Conservation (phyloP, 2,329 filamentous ascomycete species). For the Fusarium palustre region DNA sequence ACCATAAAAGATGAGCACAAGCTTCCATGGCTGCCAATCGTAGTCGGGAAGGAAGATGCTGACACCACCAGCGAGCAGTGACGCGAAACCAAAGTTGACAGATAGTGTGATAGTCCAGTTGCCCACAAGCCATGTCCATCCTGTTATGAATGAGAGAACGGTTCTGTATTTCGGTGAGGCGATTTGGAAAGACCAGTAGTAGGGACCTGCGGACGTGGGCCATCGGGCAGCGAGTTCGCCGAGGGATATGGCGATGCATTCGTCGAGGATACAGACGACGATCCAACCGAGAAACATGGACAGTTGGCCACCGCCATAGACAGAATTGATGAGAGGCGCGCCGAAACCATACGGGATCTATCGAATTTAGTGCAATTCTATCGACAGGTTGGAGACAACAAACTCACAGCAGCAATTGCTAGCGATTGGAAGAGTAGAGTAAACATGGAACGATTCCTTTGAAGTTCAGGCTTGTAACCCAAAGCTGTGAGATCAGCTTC, state of each 20-base stretch:
- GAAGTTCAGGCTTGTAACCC: conserved; percentile 59
- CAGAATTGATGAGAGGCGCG: conserved; percentile 39
- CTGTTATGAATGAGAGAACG: conserved; percentile 76
- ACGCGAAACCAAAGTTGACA: conserved; percentile 75
- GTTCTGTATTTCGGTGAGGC: conserved; percentile 70
- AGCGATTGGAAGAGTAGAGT: conserved; percentile 47
- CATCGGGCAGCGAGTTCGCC: conserved; percentile 78
- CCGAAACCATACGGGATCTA: conserved; percentile 47
- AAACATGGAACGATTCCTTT: conserved; percentile 46
- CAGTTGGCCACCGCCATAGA: conserved; percentile 44
- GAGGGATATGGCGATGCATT: conserved; percentile 76
- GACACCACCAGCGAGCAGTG: conserved; percentile 75
- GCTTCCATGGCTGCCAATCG: conserved; percentile 72
- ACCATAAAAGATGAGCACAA: conserved; percentile 78
- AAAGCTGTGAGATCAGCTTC: conserved; percentile 53
- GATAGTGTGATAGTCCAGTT: conserved; percentile 78
- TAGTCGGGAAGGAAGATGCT: conserved; percentile 71
- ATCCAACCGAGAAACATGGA: conserved; percentile 77
- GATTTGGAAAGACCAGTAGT: conserved; percentile 79
- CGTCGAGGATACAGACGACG: conserved; percentile 73
- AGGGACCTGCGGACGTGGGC: conserved; percentile 70
- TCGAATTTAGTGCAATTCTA: background rate
- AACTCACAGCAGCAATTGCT: conserved; percentile 46
- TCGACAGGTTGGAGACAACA: background rate
- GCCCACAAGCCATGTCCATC: conserved; percentile 78